These are phyloP conservation scores for Ramularia collo-cygni DNA, from an alignment of 2,329 filamentous ascomycete genomes.

Conservation along the genomic window DNA sequence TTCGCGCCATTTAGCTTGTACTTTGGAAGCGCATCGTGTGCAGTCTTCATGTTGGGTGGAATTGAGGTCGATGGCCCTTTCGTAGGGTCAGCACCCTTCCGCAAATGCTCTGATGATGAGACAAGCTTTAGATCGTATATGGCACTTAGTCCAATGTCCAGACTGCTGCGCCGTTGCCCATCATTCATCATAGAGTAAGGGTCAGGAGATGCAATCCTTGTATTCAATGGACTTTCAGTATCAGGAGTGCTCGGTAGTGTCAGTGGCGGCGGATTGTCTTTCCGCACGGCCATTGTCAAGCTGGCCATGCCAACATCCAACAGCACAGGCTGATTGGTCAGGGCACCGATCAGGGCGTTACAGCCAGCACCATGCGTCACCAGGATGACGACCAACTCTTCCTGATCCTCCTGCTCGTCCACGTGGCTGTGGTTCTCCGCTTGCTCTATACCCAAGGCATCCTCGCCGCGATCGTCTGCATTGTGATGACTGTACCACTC, in stretches of 20 bases:
- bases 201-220: constrained; percentile 17
- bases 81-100: constrained; percentile 42
- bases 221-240: constrained; percentile 1
- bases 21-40: constrained; percentile 14
- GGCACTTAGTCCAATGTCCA: constrained; percentile 43
- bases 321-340: constrained; percentile 85
- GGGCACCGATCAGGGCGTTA: constrained; percentile 86
- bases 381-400: constrained; percentile 74
- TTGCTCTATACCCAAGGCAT: constrained; percentile 30
- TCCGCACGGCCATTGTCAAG: constrained; percentile 76
- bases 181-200: constrained; percentile 11
- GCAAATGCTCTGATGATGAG: constrained; percentile 69
- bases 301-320: constrained; percentile 87
- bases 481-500: constrained; percentile 64
- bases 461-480: constrained; percentile 31
- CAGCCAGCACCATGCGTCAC: constrained; percentile 94
- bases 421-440: constrained; percentile 28
- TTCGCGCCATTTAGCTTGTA: constrained; percentile 15
- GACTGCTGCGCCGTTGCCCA: constrained; percentile 33
- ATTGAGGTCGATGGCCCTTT: constrained; percentile 15
- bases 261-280: constrained; percentile 31
- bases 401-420: constrained; percentile 52
- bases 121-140: constrained; percentile 68
- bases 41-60: constrained; percentile 9
- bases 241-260: constrained; percentile 1